Conservation (phyloP, 176 grass and related monocot species). For the Bothriochloa decipiens region DNA sequence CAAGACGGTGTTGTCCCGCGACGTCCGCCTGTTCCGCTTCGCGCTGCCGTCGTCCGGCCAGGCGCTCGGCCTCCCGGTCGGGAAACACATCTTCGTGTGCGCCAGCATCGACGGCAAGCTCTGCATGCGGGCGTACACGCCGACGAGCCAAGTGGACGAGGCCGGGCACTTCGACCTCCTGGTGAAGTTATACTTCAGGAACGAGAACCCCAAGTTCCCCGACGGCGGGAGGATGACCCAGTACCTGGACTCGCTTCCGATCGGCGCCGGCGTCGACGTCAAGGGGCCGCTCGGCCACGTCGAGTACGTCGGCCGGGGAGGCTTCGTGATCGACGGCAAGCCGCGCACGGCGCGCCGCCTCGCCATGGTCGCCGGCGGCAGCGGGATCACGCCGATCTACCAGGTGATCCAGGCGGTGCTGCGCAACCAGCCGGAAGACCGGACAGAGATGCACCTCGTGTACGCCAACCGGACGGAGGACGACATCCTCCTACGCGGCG, state of each 20-base stretch:
- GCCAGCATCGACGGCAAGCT: slow-evolving; percentile 56
- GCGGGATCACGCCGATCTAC: slow-evolving; percentile 86
- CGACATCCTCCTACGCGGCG: slow-evolving; percentile 71
- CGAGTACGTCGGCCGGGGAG: slow-evolving; percentile 67
- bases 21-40: slow-evolving; percentile 69
- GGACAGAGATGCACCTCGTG: slow-evolving; percentile 77
- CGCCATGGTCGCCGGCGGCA: slow-evolving; percentile 80
- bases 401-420: slow-evolving; percentile 93
- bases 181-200: slow-evolving; percentile 81
- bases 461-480: slow-evolving; percentile 78
- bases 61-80: slow-evolving; percentile 64
- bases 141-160: slow-evolving; percentile 58
- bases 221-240: slow-evolving; percentile 78
- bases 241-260: slow-evolving; percentile 61
- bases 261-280: slow-evolving; percentile 53
- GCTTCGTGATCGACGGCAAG: slow-evolving; percentile 50
- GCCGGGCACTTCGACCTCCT: slow-evolving; percentile 78
- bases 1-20: slow-evolving; percentile 52
- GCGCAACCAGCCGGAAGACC: slow-evolving; percentile 61
- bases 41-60: slow-evolving; percentile 56
- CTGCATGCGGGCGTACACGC: slow-evolving; percentile 87
- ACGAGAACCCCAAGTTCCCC: slow-evolving; percentile 63
- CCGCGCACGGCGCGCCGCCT: slow-evolving; percentile 42
- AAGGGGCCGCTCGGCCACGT: slow-evolving; percentile 75
- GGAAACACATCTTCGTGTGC: slow-evolving; percentile 79